Evolutionary conservation across 163 green algal species (phyloP), one percentile per base, ranked within the genome.

Genomic region (Scenedesmus sp.): DNA sequence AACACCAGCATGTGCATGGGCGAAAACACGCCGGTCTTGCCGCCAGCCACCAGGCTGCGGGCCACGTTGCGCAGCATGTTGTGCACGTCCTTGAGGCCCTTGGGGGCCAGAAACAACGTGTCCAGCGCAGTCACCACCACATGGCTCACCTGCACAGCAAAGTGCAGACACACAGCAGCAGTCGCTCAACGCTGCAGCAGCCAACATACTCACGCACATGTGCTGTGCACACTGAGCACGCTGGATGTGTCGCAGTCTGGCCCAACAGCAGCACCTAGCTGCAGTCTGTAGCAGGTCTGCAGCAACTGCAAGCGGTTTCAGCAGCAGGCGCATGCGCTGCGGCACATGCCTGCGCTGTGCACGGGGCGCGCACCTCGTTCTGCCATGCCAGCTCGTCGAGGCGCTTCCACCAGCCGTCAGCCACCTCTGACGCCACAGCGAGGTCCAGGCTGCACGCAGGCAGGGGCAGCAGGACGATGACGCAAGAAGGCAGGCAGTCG

Each of bases 1-100:
- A 99, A 98, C 2, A 99, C 94, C 46, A 99, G 93, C 92, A 99
- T 95, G 94, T 99, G 97, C 97, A 99, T 99, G 83, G 98, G 98
- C 0, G 97, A 98, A 95, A 99, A 99, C 78, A 99, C 96, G 53
- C 97, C 98, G 18, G 95, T 95, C 87, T 98, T 94, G n/a, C 98
- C 98, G 76, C 97, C 97, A 65, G 95, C 94, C 56, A 98, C 95
- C 22, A 99, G 95, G 89, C 90, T 95, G 73, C 93, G 93, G 13
- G 96, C 97, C 46, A 98, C 96, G 86, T 97, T 94, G n/a, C 98
- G 93, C 56, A 99, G 95, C 98, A 99, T 99, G 83, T 98, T 94
- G 95, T 99, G 98, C 65, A 99, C 97, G 43, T 99, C 96, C 85
- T 96, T 94, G 43, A 98, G 95, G 76, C 98, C 98, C 93, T 96